These are phyloP conservation scores for Drechmeria coniospora DNA, from an alignment of 2,329 filamentous ascomycete genomes.

Conservation along the genomic window DNA sequence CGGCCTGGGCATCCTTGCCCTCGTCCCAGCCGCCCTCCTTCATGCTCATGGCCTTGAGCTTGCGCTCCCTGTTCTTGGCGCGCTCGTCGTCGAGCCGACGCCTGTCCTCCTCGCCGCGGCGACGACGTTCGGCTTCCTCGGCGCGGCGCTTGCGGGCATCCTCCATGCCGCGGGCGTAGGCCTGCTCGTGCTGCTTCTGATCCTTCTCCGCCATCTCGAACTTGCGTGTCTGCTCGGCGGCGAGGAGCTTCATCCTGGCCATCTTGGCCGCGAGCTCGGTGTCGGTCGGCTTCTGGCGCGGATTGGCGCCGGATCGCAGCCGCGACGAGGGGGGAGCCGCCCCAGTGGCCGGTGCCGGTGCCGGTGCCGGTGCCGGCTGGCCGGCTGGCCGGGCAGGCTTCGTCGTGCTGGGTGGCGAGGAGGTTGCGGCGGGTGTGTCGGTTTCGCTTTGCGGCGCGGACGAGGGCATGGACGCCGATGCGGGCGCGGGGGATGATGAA, in stretches of 20 bases:
- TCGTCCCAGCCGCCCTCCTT: conserved; percentile 44
- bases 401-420: conserved; percentile 15
- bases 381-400: conserved; percentile 11
- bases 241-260: conserved; percentile 43
- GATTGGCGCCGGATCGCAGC: conserved; percentile 39
- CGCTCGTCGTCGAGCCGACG: conserved; percentile 42
- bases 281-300: conserved; percentile 44
- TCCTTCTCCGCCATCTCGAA: conserved; percentile 44
- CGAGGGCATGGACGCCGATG: neutral
- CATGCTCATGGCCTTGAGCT: conserved; percentile 40
- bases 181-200: conserved; percentile 37
- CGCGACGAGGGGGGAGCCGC: conserved; percentile 25
- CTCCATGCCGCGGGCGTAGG: conserved; percentile 39
- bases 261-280: conserved; percentile 42
- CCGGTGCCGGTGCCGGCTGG: conserved; percentile 5
- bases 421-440: neutral
- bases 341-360: conserved; percentile 10
- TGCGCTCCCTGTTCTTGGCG: conserved; percentile 42
- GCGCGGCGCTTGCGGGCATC: conserved; percentile 35
- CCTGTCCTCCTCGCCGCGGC: conserved; percentile 35
- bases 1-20: conserved; percentile 31
- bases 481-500: conserved; percentile 5
- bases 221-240: conserved; percentile 41
- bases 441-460: neutral
- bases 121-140: conserved; percentile 35